A percentile compares a stretch with the other conserved stretches of the same genome.
phyloP scores from a whole-genome alignment of 2,329 filamentous ascomycete species.

The Zymoseptoria passerinii region DNA sequence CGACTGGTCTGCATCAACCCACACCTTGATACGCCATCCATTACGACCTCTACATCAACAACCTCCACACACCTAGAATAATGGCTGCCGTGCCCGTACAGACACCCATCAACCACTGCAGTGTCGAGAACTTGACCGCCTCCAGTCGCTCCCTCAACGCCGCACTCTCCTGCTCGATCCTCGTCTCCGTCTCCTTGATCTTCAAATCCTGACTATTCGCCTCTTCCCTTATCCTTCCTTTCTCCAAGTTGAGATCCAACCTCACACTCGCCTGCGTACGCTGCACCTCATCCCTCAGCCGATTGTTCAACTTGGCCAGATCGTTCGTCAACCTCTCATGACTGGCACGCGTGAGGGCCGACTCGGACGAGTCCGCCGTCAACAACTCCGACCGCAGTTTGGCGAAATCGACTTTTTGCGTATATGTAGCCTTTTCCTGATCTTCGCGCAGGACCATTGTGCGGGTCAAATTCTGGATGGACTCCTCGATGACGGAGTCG shows the following conservation, averaged over 20 bases:
- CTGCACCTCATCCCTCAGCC: slow-evolving; percentile 86
- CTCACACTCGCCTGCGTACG: slow-evolving; percentile 88
- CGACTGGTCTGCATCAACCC: too few species aligned
- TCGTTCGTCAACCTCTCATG: slow-evolving; percentile 93
- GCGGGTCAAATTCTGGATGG: slow-evolving; percentile 91
- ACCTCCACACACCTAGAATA: slow-evolving; percentile 59
- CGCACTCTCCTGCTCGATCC: slow-evolving; percentile 96
- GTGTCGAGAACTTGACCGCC: slow-evolving; percentile 92
- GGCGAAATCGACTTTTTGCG: slow-evolving; percentile 93
- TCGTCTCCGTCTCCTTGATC: slow-evolving; percentile 96
- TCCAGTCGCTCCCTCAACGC: slow-evolving; percentile 84
- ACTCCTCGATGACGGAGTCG: slow-evolving; percentile 95
- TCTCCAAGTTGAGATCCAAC: slow-evolving; percentile 90
- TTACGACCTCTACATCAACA: slow-evolving; percentile 61
- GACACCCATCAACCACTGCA: slow-evolving; percentile 92
- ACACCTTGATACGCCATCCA: too few species aligned
- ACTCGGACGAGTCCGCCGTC: slow-evolving; percentile 84
- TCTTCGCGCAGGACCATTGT: slow-evolving; percentile 98
- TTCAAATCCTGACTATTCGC: slow-evolving; percentile 94
- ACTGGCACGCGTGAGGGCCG: slow-evolving; percentile 74
- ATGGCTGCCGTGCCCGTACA: slow-evolving; percentile 58
- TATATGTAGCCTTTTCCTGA: slow-evolving; percentile 67
- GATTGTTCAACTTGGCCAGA: slow-evolving; percentile 82
- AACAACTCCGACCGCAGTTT: slow-evolving; percentile 92
- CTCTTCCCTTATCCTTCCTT: slow-evolving; percentile 92